Conservation (phyloP, 345 rosid genomes). For the Noccaea bulbosa region DNA sequence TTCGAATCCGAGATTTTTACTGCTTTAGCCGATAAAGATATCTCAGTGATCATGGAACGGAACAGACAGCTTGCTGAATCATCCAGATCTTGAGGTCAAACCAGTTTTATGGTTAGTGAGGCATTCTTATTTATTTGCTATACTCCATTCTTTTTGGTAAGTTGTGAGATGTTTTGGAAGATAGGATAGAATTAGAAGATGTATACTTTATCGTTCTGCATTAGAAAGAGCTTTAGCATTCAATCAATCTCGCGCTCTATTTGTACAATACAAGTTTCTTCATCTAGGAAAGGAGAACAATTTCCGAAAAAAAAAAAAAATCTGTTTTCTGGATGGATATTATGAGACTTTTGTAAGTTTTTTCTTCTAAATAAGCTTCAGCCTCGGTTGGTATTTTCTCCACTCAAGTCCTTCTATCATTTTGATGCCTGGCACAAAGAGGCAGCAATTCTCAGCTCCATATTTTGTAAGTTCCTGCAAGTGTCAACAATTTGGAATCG, state of each 20-base stretch:
- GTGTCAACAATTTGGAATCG: slow-evolving; percentile 22
- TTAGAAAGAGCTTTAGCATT: slow-evolving; percentile 25
- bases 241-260: slow-evolving; percentile 4
- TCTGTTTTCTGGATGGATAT: no score
- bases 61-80: slow-evolving; percentile 58
- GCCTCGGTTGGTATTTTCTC: slow-evolving; percentile 55
- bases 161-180: slow-evolving; percentile 22
- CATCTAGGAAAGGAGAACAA: slow-evolving; percentile 19
- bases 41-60: slow-evolving; percentile 65
- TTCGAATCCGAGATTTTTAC: slow-evolving; percentile 47
- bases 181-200: slow-evolving; percentile 17
- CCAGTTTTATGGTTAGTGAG: slow-evolving; percentile 12
- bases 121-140: slow-evolving; percentile 9
- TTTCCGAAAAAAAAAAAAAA: no score
- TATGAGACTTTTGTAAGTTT: no score
- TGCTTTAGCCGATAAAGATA: slow-evolving; percentile 59
- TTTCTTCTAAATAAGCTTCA: slow-evolving; percentile 51
- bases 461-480: slow-evolving; percentile 61
- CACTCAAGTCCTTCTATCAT: slow-evolving; percentile 58
- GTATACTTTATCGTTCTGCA: not conserved
- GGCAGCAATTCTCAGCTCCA: slow-evolving; percentile 56
- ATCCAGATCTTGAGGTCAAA: slow-evolving; percentile 48
- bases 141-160: slow-evolving; percentile 11
- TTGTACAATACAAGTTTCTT: slow-evolving; percentile 33
- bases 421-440: slow-evolving; percentile 57